Base-by-base conservation (phyloP, 306 rosid genomes). In the Vigna angularis region DNA sequence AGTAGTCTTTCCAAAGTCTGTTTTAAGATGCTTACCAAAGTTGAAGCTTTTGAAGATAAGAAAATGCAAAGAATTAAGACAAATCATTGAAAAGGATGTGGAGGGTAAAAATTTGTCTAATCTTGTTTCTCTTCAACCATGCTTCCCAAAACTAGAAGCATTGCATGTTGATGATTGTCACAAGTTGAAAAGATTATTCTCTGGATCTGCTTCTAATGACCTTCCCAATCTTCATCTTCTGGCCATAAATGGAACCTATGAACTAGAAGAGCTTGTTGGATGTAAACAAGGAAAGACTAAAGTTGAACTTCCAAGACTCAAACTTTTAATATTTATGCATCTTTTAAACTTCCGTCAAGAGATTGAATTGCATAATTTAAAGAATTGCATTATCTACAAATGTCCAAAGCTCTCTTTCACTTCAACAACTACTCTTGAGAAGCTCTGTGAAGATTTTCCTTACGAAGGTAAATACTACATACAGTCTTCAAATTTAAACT, bases 381-480 rank as follows among this genome's bases (percentile, higher is more conserved):
- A 17, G 17, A n/a, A 50, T 34, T 65, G 56, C 13, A 1, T 78
- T n/a, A 32, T 83, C 32, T 42, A 18, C 11, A 16, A 59, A 6
- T 83, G 73, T 63, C 77, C 83, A 9, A 50, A 20, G 15, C 58
- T 78, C 38, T 49, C 80, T 40, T 28, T 18, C 20, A 28, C 80
- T 59, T 67, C 86, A 52, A 49, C 77, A 0, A 12, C 38, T 50
- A 28, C 78, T 10, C 10, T 1, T 8, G 2, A 9, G 3, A 0
- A 42, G 12, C 12, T 42, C 47, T 0, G 0, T 0, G 1, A 20
- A 56, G 1, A 18, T 18, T 3, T 18, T 17, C 6, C 2, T 9
- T 3, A 3, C 3, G 3, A 4, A 18, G 61, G 63, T 62, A 66
- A 61, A 76, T 75, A 48, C 44, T 63, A 48, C 32, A 18, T 26